phyloP scores from a whole-genome alignment of 805 yeast species.

The Pichia exigua region DNA sequence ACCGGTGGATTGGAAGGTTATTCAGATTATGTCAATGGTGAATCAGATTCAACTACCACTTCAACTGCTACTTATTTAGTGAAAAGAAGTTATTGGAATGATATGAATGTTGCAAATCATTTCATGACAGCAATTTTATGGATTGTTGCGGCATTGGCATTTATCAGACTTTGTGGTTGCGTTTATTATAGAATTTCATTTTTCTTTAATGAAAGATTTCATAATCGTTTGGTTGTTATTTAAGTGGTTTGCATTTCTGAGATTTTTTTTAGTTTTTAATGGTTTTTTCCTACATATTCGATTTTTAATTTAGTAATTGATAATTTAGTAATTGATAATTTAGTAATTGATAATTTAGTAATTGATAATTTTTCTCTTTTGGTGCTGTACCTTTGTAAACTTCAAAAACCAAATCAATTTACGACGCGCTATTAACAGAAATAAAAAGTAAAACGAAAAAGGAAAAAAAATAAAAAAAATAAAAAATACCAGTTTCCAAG shows the following conservation, averaged over 20 bases:
- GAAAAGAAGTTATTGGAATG: constrained; percentile 17
- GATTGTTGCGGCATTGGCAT: constrained; percentile 85
- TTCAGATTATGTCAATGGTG: constrained; percentile 11
- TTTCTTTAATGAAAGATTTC: constrained; percentile 16
- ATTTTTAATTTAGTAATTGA: background rate
- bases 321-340: too few species aligned
- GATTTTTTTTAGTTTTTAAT: too few species aligned
- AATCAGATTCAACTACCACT: constrained; percentile 22
- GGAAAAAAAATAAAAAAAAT: too few species aligned
- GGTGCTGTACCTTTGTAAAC: too few species aligned
- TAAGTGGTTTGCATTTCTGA: background rate
- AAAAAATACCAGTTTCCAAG: too few species aligned
- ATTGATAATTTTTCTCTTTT: too few species aligned
- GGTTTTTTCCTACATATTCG: too few species aligned
- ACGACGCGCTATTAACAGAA: too few species aligned
- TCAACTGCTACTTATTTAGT: background rate
- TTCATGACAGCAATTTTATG: constrained; percentile 83
- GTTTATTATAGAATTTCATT: constrained; percentile 35
- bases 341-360: too few species aligned
- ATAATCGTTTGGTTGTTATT: constrained; percentile 10
- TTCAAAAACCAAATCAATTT: too few species aligned
- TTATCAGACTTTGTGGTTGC: constrained; percentile 71
- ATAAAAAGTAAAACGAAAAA: too few species aligned
- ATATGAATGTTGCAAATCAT: constrained; percentile 23
- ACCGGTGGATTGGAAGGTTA: constrained; percentile 65